Evolutionary conservation across 1,139 yeast species (phyloP).

Genomic region (Blastobotrys malaysiensis): DNA sequence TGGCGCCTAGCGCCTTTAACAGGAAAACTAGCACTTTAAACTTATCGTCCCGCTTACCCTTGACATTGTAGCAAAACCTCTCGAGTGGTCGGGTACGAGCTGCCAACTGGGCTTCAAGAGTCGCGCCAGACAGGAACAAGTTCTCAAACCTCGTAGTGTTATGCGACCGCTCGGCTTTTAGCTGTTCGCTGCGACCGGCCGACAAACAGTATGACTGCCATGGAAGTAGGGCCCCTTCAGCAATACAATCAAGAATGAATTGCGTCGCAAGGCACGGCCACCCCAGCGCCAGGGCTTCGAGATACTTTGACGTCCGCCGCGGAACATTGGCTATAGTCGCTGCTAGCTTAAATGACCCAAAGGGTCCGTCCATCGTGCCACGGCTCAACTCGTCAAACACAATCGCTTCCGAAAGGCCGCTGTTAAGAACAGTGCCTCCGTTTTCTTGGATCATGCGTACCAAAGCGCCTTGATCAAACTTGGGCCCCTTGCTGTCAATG

Average conservation of each 20-base stretch:
- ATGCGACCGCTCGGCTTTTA: slow-evolving; percentile 20
- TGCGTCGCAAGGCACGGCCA: slow-evolving; percentile 76
- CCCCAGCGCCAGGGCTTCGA: slow-evolving; percentile 81
- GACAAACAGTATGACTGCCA: slow-evolving; percentile 63
- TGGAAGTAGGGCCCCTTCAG: slow-evolving; percentile 26
- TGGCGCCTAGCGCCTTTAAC: slow-evolving; percentile 8
- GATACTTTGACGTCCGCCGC: slow-evolving; percentile 66
- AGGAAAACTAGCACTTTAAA: slow-evolving; percentile 6
- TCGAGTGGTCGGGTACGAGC: slow-evolving; percentile 19
- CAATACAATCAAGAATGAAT: slow-evolving; percentile 53
- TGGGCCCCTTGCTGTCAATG: not conserved
- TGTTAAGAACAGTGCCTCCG: not conserved
- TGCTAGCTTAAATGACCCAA: slow-evolving; percentile 41
- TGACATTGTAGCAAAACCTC: slow-evolving; percentile 1
- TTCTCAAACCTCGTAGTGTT: slow-evolving; percentile 1
- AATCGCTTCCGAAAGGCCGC: not conserved
- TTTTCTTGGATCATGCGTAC: not conserved
- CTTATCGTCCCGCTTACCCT: slow-evolving; percentile 13
- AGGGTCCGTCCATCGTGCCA: not conserved
- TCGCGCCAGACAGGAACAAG: not conserved
- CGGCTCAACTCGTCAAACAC: not conserved
- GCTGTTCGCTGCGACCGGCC: slow-evolving; percentile 54
- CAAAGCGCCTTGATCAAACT: not conserved
- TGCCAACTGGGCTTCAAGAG: slow-evolving; percentile 25
- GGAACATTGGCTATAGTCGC: slow-evolving; percentile 58